Percentiles rank a stretch among this genome's conserved stretches.
Evolutionary conservation across 2,329 filamentous ascomycete species (phyloP).

Genomic region (Fusarium humuli): DNA sequence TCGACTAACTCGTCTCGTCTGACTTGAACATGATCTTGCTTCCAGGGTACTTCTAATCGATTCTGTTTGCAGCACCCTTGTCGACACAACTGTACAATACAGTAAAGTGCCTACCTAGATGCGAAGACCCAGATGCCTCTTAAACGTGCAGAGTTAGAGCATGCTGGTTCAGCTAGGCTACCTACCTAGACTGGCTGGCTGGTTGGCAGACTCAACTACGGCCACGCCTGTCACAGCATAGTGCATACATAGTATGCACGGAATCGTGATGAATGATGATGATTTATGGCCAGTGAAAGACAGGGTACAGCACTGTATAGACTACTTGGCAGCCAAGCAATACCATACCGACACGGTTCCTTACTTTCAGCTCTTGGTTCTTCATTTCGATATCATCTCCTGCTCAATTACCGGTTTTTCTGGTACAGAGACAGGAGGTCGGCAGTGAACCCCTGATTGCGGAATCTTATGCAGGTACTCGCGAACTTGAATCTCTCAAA

Average conservation of each 20-base stretch:
- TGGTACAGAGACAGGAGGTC: neutral
- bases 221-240: constrained; percentile 21
- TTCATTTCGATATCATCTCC: neutral
- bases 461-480: constrained; percentile 34
- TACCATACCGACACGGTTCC: neutral
- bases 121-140: neutral
- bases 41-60: neutral
- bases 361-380: constrained; percentile 11
- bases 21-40: constrained; percentile 5
- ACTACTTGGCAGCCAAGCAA: constrained; percentile 13
- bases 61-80: neutral
- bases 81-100: neutral
- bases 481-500: neutral
- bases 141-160: constrained; percentile 6
- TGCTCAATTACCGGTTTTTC: constrained; percentile 23
- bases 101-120: neutral
- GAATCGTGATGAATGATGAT: constrained; percentile 37
- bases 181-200: neutral
- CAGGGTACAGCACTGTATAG: neutral
- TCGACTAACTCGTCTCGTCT: constrained; percentile 1
- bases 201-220: neutral
- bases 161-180: neutral
- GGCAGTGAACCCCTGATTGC: constrained; percentile 19
- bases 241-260: neutral
- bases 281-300: neutral